Percentiles rank a stretch among this genome's conserved stretches.
Conservation (phyloP, 192 early-diverging fungal species). For the Coemansia sp. region DNA sequence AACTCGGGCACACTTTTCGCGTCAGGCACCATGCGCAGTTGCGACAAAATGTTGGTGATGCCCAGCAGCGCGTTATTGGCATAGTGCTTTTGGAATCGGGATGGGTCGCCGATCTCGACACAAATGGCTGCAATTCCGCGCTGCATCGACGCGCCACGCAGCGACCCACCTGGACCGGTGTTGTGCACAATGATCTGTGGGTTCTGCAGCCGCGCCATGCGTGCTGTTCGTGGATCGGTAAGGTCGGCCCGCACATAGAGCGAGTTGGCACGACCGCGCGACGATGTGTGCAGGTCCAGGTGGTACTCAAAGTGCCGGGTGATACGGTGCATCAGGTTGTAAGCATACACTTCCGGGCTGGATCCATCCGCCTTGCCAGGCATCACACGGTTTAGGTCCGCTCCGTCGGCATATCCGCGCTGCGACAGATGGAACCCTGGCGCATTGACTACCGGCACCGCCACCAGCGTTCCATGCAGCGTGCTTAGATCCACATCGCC, state of each 20-base stretch:
- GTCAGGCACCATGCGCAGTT: slow-evolving; percentile 64
- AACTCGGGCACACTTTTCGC: slow-evolving; percentile 56
- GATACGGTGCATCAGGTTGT: slow-evolving; percentile 78
- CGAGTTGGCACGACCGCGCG: slow-evolving; percentile 80
- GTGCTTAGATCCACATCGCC: slow-evolving; percentile 70
- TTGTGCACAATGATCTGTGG: slow-evolving; percentile 82
- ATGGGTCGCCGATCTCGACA: slow-evolving; percentile 90
- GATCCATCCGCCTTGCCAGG: slow-evolving; percentile 77
- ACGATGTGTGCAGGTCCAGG: slow-evolving; percentile 88
- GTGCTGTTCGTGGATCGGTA: slow-evolving; percentile 68
- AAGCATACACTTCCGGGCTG: slow-evolving; percentile 78
- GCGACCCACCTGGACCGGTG: slow-evolving; percentile 68
- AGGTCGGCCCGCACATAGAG: slow-evolving; percentile 87
- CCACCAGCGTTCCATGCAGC: slow-evolving; percentile 82
- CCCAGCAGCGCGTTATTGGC: slow-evolving; percentile 66
- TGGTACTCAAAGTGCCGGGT: slow-evolving; percentile 78
- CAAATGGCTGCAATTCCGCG: slow-evolving; percentile 82
- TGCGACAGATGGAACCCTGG: slow-evolving; percentile 76
- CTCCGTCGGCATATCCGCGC: slow-evolving; percentile 84
- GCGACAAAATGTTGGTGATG: slow-evolving; percentile 62
- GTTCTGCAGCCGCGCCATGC: slow-evolving; percentile 83
- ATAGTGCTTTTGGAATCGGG: slow-evolving; percentile 80
- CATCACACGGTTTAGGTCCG: slow-evolving; percentile 83
- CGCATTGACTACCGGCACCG: slow-evolving; percentile 85
- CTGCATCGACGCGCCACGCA: slow-evolving; percentile 75